Conservation (phyloP, 106 monocot genomes). For the Platanthera guangdongensis region DNA sequence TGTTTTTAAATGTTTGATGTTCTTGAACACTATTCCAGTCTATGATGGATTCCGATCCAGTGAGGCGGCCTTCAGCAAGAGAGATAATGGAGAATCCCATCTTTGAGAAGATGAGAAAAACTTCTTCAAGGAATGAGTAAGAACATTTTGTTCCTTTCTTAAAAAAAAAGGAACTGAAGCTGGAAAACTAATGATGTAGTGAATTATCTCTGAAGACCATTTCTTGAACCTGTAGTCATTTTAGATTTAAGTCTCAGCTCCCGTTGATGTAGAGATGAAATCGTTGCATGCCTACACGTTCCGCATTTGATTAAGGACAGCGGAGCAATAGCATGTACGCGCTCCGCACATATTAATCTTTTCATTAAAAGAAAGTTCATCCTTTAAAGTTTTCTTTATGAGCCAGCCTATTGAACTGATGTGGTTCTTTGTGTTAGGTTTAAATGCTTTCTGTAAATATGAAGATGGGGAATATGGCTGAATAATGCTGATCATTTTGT, state of each 20-base stretch:
- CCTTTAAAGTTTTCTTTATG: too few relatives aligned
- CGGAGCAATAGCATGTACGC: too few relatives aligned
- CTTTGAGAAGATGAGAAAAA: slow-evolving; percentile 30
- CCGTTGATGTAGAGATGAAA: neutral
- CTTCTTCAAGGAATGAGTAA: slow-evolving; percentile 3
- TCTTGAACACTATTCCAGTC: slow-evolving; percentile 30
- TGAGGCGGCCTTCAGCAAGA: slow-evolving; percentile 73
- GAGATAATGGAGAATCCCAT: slow-evolving; percentile 57
- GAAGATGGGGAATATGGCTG: too few relatives aligned
- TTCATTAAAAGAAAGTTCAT: too few relatives aligned
- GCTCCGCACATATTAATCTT: too few relatives aligned
- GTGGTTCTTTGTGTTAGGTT: too few relatives aligned
- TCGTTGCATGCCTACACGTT: too few relatives aligned
- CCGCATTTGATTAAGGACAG: too few relatives aligned
- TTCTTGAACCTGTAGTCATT: neutral
- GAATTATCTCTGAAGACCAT: neutral
- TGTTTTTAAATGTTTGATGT: neutral
- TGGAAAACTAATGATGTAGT: neutral
- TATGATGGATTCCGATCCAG: slow-evolving; percentile 94
- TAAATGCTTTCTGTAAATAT: too few relatives aligned
- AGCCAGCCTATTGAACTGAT: too few relatives aligned
- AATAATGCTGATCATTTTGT: too few relatives aligned
- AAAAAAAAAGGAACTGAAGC: neutral
- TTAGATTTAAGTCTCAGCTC: neutral
- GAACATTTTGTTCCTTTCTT: neutral